Conservation (phyloP, 805 yeast genomes). For the Sungouiozyma ichnusensis region DNA sequence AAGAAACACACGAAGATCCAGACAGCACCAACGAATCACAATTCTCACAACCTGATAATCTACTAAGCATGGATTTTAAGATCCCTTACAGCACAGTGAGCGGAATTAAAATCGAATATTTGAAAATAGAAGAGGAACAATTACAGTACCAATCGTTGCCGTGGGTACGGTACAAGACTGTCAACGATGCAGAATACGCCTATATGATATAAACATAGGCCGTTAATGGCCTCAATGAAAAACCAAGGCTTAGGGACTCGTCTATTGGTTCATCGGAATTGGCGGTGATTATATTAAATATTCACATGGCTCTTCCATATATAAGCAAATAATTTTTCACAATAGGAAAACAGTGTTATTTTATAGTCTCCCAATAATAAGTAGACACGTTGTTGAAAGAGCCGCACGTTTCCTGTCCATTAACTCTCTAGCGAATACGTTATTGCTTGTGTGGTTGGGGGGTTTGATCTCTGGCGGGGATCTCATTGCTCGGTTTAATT, state of each 20-base stretch:
- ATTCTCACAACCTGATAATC: constrained; percentile 1
- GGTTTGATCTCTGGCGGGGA: too few relatives aligned
- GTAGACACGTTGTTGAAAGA: too few relatives aligned
- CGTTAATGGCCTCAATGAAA: too few relatives aligned
- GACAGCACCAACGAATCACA: background rate
- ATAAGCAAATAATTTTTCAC: background rate
- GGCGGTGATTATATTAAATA: too few relatives aligned
- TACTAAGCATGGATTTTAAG: constrained; percentile 45
- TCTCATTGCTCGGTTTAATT: too few relatives aligned
- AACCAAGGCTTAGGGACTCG: too few relatives aligned
- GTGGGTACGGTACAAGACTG: constrained; percentile 58
- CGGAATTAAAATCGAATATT: constrained; percentile 54
- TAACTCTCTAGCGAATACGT: too few relatives aligned
- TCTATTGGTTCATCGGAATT: too few relatives aligned
- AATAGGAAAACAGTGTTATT: background rate
- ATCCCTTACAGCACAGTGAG: constrained; percentile 56
- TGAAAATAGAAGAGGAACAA: constrained; percentile 54
- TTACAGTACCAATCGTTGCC: constrained; percentile 62
- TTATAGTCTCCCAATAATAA: too few relatives aligned
- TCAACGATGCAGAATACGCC: constrained; percentile 32
- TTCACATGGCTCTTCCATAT: background rate
- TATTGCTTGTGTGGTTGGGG: too few relatives aligned
- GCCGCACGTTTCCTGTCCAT: too few relatives aligned
- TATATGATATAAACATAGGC: constrained; percentile 13
- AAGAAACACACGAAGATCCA: constrained; percentile 21